Percentiles rank a stretch among this genome's conserved stretches.
phyloP scores from a whole-genome alignment of 208 protist genomes.

The Strigomonas galati region DNA sequence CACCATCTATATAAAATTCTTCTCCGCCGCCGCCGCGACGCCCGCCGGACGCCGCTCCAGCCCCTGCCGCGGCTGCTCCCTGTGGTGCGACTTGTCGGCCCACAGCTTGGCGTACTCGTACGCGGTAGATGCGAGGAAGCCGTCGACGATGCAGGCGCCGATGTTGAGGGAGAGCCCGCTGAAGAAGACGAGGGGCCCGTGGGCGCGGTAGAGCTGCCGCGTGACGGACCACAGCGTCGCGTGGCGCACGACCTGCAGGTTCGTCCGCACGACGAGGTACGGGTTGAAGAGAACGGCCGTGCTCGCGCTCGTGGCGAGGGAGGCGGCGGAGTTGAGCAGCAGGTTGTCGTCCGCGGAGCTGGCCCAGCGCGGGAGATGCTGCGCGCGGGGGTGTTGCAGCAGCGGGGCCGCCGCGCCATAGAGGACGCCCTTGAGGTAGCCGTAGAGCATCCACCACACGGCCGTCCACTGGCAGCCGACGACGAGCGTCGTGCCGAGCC shows the following conservation, averaged over 20 bases:
- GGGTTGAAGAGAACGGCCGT: constrained; percentile 84
- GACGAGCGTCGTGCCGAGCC: constrained; percentile 71
- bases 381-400: constrained; percentile 18
- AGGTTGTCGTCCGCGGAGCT: constrained; percentile 69
- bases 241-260: constrained; percentile 70
- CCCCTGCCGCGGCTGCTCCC: background rate
- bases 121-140: constrained; percentile 63
- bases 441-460: constrained; percentile 79
- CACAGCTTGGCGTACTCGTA: constrained; percentile 89
- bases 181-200: constrained; percentile 68
- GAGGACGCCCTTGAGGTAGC: constrained; percentile 39
- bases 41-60: background rate
- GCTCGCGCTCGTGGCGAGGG: constrained; percentile 51
- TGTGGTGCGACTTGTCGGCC: constrained; percentile 39
- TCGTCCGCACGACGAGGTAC: constrained; percentile 78
- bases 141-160: constrained; percentile 67
- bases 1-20: constrained; percentile 3
- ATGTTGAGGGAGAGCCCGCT: constrained; percentile 65
- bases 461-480: constrained; percentile 84
- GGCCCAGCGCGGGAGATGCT: constrained; percentile 31
- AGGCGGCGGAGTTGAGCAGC: constrained; percentile 57
- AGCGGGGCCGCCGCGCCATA: constrained; percentile 36
- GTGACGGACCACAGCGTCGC: constrained; percentile 51
- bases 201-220: constrained; percentile 40
- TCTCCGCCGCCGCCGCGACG: constrained; percentile 2